Conservation (phyloP, 2,329 filamentous ascomycete species). For the Aspergillus sp. region DNA sequence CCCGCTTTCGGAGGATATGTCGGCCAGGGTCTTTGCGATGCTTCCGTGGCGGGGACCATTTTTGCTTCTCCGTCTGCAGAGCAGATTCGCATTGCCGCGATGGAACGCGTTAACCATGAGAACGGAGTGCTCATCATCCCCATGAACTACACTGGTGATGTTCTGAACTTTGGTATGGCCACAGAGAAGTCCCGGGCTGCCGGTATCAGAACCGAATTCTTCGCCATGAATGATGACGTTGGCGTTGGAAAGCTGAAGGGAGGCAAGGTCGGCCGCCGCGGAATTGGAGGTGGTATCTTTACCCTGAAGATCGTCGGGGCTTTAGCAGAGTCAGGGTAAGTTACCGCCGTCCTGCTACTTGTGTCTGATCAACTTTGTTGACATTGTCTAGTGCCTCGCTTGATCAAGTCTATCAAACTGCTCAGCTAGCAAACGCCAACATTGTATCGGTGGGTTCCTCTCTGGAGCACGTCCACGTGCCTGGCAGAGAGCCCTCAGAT, state of each 20-base stretch:
- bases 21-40: slow-evolving; percentile 75
- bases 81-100: slow-evolving; percentile 76
- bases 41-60: slow-evolving; percentile 81
- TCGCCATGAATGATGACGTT: slow-evolving; percentile 88
- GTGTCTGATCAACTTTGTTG: neutral
- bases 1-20: slow-evolving; percentile 86
- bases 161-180: slow-evolving; percentile 90
- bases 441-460: slow-evolving; percentile 83
- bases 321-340: slow-evolving; percentile 68
- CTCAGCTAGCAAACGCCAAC: slow-evolving; percentile 70
- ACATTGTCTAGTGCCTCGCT: slow-evolving; percentile 49
- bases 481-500: slow-evolving; percentile 64
- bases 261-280: slow-evolving; percentile 88
- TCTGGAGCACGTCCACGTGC: slow-evolving; percentile 89
- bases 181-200: slow-evolving; percentile 86
- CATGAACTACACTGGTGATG: slow-evolving; percentile 91
- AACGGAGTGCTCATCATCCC: slow-evolving; percentile 84
- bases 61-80: slow-evolving; percentile 80
- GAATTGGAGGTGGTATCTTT: slow-evolving; percentile 86
- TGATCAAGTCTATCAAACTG: slow-evolving; percentile 70
- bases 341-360: neutral
- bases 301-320: slow-evolving; percentile 91
- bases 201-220: slow-evolving; percentile 78
- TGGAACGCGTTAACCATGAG: slow-evolving; percentile 67
- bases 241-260: slow-evolving; percentile 78